phyloP scores from a whole-genome alignment of 1,284 basidiomycete species.

The Cutaneotrichosporon cavernicola region DNA sequence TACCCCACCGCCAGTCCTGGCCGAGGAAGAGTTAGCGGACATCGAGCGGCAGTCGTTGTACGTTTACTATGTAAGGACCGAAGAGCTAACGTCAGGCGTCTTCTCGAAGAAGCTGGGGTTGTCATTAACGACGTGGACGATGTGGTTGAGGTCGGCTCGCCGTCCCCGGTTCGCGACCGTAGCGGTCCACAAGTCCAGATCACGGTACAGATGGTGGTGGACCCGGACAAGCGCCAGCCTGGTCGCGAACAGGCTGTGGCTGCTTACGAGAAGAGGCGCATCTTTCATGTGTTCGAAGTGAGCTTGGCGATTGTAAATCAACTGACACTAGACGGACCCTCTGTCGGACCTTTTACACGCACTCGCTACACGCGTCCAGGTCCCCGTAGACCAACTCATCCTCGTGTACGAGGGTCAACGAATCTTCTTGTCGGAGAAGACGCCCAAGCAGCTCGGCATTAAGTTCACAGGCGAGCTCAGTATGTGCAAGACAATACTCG shows the following conservation, averaged over 20 bases:
- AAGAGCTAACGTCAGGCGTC: neutral
- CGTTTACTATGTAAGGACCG: neutral
- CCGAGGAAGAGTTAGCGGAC: slow-evolving; percentile 18
- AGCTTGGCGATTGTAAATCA: neutral
- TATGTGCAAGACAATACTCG: slow-evolving; percentile 21
- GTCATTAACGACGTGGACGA: neutral
- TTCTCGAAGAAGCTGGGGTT: neutral
- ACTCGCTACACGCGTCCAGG: slow-evolving; percentile 28
- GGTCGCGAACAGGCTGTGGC: slow-evolving; percentile 31
- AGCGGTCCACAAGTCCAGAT: slow-evolving; percentile 21
- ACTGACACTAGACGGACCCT: slow-evolving; percentile 29
- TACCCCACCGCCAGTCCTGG: slow-evolving; percentile 40
- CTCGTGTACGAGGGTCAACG: slow-evolving; percentile 32
- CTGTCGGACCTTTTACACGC: slow-evolving; percentile 24
- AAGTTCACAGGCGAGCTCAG: slow-evolving; percentile 29
- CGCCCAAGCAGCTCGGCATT: slow-evolving; percentile 34
- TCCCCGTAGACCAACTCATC: slow-evolving; percentile 32
- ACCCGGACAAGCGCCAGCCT: slow-evolving; percentile 25
- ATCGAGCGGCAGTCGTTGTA: slow-evolving; percentile 4
- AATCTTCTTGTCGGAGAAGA: slow-evolving; percentile 25
- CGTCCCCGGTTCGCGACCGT: slow-evolving; percentile 8
- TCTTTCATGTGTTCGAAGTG: slow-evolving; percentile 22
- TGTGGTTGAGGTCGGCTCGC: neutral
- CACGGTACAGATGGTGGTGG: slow-evolving; percentile 37
- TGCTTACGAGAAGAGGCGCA: slow-evolving; percentile 32